Conservation (phyloP, 2,329 filamentous ascomycete species). For the Simplicillium aogashimaense region DNA sequence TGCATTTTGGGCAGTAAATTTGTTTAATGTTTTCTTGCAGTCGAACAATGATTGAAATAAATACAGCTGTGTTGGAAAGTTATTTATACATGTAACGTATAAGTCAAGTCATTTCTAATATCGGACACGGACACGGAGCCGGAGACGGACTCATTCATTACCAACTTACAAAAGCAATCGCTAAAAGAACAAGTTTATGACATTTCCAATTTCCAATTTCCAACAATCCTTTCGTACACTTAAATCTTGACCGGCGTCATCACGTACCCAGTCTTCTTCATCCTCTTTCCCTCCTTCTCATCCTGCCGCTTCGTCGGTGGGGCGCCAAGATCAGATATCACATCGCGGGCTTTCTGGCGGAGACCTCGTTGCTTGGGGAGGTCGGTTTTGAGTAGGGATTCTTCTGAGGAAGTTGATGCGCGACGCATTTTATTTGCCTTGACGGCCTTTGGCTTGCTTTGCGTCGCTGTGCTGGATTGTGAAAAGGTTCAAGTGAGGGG, state of each 20-base stretch:
- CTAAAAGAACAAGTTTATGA: background rate
- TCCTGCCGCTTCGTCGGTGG: conserved; percentile 21
- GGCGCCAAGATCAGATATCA: conserved; percentile 20
- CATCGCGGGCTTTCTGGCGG: conserved; percentile 21
- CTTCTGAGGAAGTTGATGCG: background rate
- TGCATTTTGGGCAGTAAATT: conserved; percentile 13
- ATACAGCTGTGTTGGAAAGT: background rate
- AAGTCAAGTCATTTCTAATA: background rate
- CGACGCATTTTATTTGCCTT: too few species aligned
- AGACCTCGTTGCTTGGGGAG: conserved; percentile 14
- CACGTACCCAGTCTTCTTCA: conserved; percentile 17
- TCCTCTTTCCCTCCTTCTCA: conserved; percentile 18
- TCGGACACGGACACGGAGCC: conserved; percentile 5
- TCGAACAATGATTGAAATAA: too few species aligned
- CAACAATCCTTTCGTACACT: background rate
- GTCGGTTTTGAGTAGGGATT: background rate
- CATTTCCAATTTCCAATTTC: background rate
- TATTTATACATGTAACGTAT: background rate
- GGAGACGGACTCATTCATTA: background rate
- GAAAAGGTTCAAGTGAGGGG: too few species aligned
- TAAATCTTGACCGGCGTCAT: background rate
- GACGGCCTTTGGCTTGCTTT: too few species aligned
- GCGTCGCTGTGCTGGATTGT: too few species aligned
- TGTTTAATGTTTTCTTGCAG: conserved; percentile 1
- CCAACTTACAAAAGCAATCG: background rate